Base-by-base conservation (phyloP, 2,329 filamentous ascomycete species). In the Thermothelomyces thermophilus region DNA sequence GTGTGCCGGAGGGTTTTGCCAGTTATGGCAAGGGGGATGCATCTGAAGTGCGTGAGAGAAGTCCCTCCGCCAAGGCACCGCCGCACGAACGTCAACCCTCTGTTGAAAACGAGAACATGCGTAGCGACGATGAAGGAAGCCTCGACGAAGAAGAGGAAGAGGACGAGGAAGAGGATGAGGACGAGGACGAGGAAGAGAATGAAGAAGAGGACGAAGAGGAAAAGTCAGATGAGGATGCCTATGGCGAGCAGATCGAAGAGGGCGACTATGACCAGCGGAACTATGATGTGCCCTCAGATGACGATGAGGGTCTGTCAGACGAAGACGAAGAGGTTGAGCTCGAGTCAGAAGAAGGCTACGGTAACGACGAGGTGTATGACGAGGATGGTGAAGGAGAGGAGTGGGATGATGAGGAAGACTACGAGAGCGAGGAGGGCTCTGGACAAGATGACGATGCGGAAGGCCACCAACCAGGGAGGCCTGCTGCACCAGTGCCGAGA, bases 221-320 rank as follows among this genome's bases (percentile, higher is more conserved):
- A 0, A 30, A 52, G 9, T 49, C 51, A 24, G 58, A 59, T 20
- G 55, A 57, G 5, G 30, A 49, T 7, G 48, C 48, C 1, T 54
- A 41, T 33, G 59, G 56, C 7, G 55, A 59, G n/a, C 53, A 44
- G 20, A 13, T 59, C 9, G 59, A 61, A 42, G 53, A 59, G 41
- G 60, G 56, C 2, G 60, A 63, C 24, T 61, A 63, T 33, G 61
- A 63, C 14, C 60, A 59, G 31, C 59, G 60, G 24, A 54, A 54
- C 14, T 62, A 62, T 34, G 48, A 56, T 7, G 45, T 50, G 9
- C 56, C 55, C 1, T 43, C 46, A 2, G 58, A 60, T 16, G 61
- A 63, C 11, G 56, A 62, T 10, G 61, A 62, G 11, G 60, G 55
- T 8, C 46, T 58, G 3, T 58, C 55, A 1, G 56, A 58, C 7